Percentiles rank a stretch among this genome's conserved stretches.
These are phyloP conservation scores for Colletotrichum sp. DNA, from an alignment of 2,329 filamentous ascomycete genomes.

Conservation along the genomic window DNA sequence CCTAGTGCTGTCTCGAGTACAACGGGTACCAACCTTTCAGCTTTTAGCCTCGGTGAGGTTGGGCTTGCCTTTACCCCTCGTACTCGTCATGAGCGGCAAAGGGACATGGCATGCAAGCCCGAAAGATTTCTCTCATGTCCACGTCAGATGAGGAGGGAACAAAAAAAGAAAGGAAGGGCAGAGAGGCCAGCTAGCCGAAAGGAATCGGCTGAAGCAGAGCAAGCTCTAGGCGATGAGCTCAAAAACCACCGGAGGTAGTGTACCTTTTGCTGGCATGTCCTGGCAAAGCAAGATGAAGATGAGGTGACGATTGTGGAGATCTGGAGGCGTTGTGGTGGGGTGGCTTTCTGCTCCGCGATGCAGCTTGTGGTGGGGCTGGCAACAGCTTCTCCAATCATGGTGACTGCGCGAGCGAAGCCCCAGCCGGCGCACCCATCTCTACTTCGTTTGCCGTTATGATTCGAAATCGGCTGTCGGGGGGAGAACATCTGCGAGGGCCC, in stretches of 20 bases:
- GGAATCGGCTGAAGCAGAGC: not conserved
- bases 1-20: slow-evolving; percentile 19
- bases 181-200: not conserved
- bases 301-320: slow-evolving; percentile 20
- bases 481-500: not conserved
- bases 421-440: not conserved
- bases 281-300: slow-evolving; percentile 20
- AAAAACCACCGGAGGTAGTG: not conserved
- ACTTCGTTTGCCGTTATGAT: slow-evolving; percentile 4
- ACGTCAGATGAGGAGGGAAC: not conserved
- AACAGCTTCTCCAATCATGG: slow-evolving; percentile 9
- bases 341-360: not conserved
- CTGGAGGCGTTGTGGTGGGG: slow-evolving; percentile 16
- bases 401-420: not conserved
- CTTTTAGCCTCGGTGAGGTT: slow-evolving; percentile 17
- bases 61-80: not conserved
- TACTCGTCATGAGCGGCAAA: not conserved
- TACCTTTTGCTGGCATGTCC: not conserved
- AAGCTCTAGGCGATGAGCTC: slow-evolving; percentile 4
- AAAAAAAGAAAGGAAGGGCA: not conserved
- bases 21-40: slow-evolving; percentile 19
- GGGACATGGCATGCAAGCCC: not conserved
- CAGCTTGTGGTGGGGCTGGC: not conserved
- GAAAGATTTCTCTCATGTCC: not conserved
- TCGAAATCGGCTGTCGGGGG: slow-evolving; percentile 9